Base-by-base conservation (phyloP, 1,139 yeast genomes). In the Kodamaea arcana region DNA sequence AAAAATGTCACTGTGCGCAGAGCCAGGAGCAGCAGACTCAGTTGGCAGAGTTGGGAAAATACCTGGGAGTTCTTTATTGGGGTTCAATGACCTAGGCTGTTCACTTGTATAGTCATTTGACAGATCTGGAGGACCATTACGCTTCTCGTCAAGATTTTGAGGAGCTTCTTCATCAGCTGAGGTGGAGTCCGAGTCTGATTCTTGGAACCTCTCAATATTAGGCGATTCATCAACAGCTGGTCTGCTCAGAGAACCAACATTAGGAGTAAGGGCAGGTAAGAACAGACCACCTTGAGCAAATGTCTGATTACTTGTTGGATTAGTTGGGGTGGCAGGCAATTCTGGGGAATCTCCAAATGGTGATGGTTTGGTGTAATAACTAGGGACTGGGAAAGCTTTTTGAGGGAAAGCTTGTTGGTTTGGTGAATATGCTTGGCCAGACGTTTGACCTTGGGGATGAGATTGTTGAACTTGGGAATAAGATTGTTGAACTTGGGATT, bases 101-200 rank as follows among this genome's bases (percentile, higher is more conserved):
- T 25, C 28, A 12, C 8, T 17, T 6, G 17, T 6, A 25, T 15
- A 7, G 15, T 25, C 15, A 14, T 24, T 24, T 24, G 10, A 24
- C 26, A 11, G 10, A 11, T 8, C 13, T 14, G 9, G 9, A 7
- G 13, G 26, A 12, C 13, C 63, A 58, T 56, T 54, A 25, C 51
- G 46, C 4, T 56, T 57, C 10, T 43, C 35, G 9, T 32, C 33
- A 6, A 43, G 31, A n/a, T 48, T 52, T 13, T 48, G 51, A 2
- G 54, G 51, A 2, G 52, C 50, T 6, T 43, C 52, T 17, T 53
- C 65, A 25, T 55, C 60, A 18, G 52, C 58, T 3, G 60, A 50
- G 15, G 47, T 22, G 15, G 30, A 5, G 15, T 27, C 30, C 8
- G 51, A 41, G 43, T 43, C 45, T 2, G 48, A 38, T 26, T 39